These are phyloP conservation scores for Ophidiomyces ophidiicola DNA, from an alignment of 2,329 filamentous ascomycete species.

Conservation along the genomic window DNA sequence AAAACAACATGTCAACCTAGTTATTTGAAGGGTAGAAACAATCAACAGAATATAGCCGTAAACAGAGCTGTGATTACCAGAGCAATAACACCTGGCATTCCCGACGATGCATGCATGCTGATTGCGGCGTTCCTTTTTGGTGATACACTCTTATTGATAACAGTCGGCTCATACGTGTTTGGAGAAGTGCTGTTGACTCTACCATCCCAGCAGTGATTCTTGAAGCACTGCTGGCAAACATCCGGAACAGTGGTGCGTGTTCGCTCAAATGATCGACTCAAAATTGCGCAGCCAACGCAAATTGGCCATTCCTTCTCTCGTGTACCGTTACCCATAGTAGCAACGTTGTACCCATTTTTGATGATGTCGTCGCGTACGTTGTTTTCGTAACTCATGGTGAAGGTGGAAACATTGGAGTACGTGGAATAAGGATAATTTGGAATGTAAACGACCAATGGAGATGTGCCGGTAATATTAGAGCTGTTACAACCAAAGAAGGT, in stretches of 20 bases:
- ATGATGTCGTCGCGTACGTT: slow-evolving; percentile 66
- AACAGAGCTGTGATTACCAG: slow-evolving; percentile 1
- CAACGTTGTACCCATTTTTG: slow-evolving; percentile 71
- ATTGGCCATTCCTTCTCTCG: slow-evolving; percentile 61
- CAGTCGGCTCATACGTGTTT: slow-evolving; percentile 33
- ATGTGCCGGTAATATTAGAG: slow-evolving; percentile 45
- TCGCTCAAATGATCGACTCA: slow-evolving; percentile 61
- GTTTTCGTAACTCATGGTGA: slow-evolving; percentile 51
- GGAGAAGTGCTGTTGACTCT: slow-evolving; percentile 37
- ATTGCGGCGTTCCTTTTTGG: slow-evolving; percentile 5
- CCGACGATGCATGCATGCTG: slow-evolving; percentile 7
- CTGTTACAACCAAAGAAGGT: slow-evolving; percentile 71
- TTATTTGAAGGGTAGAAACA: background rate
- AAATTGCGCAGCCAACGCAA: slow-evolving; percentile 79
- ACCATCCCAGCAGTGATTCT: slow-evolving; percentile 88
- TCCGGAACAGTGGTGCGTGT: slow-evolving; percentile 57
- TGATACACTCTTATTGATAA: slow-evolving; percentile 5
- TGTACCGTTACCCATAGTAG: slow-evolving; percentile 70
- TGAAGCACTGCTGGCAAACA: slow-evolving; percentile 65
- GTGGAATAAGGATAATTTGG: slow-evolving; percentile 72
- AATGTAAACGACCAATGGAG: slow-evolving; percentile 71
- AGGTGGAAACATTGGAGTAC: slow-evolving; percentile 69
- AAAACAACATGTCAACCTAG: background rate
- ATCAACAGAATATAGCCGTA: slow-evolving; percentile 8
- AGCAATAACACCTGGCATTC: slow-evolving; percentile 10